Conservation (phyloP, 306 rosid species). For the Pterocarpus macrocarpus region DNA sequence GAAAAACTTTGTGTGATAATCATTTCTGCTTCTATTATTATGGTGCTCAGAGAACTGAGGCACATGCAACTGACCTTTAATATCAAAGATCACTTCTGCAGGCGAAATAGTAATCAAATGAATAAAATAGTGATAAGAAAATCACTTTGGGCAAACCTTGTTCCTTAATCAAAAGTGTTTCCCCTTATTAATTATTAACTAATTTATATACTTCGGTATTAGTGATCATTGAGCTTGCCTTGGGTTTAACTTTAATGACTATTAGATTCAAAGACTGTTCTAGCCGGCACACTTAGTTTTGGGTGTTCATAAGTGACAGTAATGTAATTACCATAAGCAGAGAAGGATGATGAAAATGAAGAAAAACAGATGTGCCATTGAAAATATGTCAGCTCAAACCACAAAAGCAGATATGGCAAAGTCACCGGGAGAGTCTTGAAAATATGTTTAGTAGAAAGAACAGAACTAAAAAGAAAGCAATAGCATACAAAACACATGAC, state of each 20-base stretch:
- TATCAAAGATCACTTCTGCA: neutral
- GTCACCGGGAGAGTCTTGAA: slow-evolving; percentile 19
- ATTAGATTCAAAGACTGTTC: neutral
- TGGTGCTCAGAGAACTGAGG: slow-evolving; percentile 5
- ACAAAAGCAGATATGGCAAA: neutral
- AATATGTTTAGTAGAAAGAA: slow-evolving; percentile 46
- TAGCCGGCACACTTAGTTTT: slow-evolving; percentile 9
- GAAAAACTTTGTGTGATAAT: slow-evolving; percentile 3
- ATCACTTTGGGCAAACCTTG: neutral
- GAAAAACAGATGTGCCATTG: slow-evolving; percentile 25
- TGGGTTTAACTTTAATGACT: neutral
- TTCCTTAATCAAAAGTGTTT: slow-evolving; percentile 1
- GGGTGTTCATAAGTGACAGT: neutral
- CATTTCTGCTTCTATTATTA: slow-evolving; percentile 15
- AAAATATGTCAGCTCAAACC: slow-evolving; percentile 36
- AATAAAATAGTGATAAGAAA: neutral
- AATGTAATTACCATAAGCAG: slow-evolving; percentile 37
- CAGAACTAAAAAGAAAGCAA: slow-evolving; percentile 39
- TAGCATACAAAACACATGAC: neutral
- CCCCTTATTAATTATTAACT: neutral
- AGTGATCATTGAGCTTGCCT: neutral
- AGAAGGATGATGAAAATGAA: neutral
- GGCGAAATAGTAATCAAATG: neutral
- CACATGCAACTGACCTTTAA: slow-evolving; percentile 24
- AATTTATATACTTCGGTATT: neutral